Percentiles rank a stretch among this genome's conserved stretches.
Conservation (phyloP, 2,329 filamentous ascomycete species). For the Colletotrichum viniferum region DNA sequence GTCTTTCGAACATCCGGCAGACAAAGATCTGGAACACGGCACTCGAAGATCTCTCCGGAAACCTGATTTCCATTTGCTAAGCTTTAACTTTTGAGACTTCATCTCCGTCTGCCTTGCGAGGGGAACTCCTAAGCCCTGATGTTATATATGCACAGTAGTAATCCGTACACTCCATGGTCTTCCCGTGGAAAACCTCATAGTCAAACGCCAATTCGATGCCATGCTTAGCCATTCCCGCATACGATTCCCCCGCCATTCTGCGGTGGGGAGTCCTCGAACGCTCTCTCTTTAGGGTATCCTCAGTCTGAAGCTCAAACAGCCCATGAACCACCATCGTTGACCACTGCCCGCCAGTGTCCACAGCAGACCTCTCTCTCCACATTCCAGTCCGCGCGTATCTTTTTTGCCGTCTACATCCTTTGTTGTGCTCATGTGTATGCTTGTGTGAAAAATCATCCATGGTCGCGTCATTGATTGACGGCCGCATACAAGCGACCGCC, state of each 20-base stretch:
- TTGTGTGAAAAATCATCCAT: not conserved
- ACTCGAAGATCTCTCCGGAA: not conserved
- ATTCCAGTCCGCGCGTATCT: not conserved
- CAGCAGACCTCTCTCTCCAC: not conserved
- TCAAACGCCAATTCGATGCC: constrained; percentile 1
- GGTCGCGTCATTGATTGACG: not conserved
- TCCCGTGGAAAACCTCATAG: not conserved
- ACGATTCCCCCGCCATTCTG: not conserved
- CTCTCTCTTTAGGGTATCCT: not conserved
- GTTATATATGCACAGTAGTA: not conserved
- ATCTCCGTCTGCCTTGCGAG: not conserved
- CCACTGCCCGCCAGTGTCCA: not conserved
- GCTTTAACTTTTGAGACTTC: not conserved
- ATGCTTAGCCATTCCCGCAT: not conserved
- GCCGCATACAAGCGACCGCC: not conserved
- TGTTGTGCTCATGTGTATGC: not conserved
- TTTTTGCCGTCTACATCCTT: not conserved
- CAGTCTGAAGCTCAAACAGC: not conserved
- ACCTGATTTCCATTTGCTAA: not conserved
- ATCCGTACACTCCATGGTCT: not conserved
- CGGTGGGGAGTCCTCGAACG: not conserved
- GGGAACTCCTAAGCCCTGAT: not conserved
- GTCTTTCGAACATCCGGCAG: not conserved
- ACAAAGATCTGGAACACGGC: not conserved
- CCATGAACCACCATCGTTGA: not conserved